Base-by-base conservation (phyloP, 2,329 filamentous ascomycete species). In the Trichothecium roseum region DNA sequence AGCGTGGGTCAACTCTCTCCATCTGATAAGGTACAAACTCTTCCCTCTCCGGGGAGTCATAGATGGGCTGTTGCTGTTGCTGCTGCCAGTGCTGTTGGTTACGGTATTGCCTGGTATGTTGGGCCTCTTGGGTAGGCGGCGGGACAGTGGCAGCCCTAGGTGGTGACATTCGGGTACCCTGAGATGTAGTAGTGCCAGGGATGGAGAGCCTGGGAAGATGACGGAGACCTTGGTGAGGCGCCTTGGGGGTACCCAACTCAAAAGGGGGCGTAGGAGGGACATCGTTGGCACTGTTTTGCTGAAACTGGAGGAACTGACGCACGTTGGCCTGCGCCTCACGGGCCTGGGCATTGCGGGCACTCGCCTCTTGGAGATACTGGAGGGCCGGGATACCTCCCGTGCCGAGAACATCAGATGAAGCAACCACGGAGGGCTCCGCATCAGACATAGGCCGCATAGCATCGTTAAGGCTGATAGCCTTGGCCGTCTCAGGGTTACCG, bases 311-410 rank as follows among this genome's bases (percentile, higher is more conserved):
- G 59, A 94, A 96, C 45, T 94, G 85, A 51, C 84, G 80, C 26
- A 96, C 86, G 47, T 89, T 94, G 60, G 95, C 88, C 56, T 93
- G 88, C 5, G 88, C 84, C 51, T 95, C 87, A 36, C 82, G 73
- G 14, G 68, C 66, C 51, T 82, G 71, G 22, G 94, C 54, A 42
- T 69, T 76, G 39, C 78, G 75, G 13, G 94, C 76, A 29, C 69
- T 72, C 33, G 81, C 76, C 54, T 87, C 76, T 48, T 87, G 80
- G 27, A 95, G 72, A 42, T 78, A 74, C 39, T 74, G 70, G 40
- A 88, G 68, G 17, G 78, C 68, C 16, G 81, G 70, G 10, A 78
- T 54, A 32, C 54, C 59, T 26, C 73, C 73, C 5, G 84, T 81
- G 3, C 87, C 88, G 42, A 96, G 71, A 9, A 93, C 72, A 57